Conservation (phyloP, 2,329 filamentous ascomycete genomes). For the Hymenoscyphus albidus region DNA sequence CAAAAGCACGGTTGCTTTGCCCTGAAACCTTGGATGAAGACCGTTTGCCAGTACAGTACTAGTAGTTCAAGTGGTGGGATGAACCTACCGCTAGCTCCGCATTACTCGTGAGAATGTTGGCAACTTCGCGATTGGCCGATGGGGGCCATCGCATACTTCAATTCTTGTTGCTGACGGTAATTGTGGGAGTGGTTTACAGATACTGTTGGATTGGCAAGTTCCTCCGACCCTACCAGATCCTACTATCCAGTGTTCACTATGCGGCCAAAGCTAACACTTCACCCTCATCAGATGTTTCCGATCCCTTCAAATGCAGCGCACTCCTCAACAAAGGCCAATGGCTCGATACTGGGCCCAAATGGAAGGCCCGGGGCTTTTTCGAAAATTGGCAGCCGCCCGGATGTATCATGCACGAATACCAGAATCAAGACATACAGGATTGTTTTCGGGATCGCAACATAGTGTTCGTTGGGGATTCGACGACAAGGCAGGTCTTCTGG, state of each 20-base stretch:
- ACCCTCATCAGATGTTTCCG: conserved; percentile 32
- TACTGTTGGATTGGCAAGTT: conserved; percentile 32
- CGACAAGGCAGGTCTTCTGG: conserved; percentile 58
- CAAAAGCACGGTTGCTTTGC: not conserved
- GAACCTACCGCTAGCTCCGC: not conserved
- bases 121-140: not conserved
- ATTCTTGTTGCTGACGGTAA: conserved; percentile 21
- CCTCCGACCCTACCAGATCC: not conserved
- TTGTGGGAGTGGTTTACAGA: conserved; percentile 29
- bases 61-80: not conserved
- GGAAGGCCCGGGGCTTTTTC: conserved; percentile 34
- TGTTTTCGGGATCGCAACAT: conserved; percentile 51
- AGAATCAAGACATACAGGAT: conserved; percentile 45
- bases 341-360: conserved; percentile 36
- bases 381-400: conserved; percentile 56
- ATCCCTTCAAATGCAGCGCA: conserved; percentile 52
- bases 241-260: not conserved
- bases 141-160: conserved; percentile 21
- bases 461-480: conserved; percentile 60
- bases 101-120: not conserved
- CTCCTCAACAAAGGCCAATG: conserved; percentile 51
- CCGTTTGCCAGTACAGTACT: not conserved
- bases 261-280: conserved; percentile 9
- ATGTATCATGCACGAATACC: conserved; percentile 57
- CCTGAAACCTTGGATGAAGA: not conserved